These are phyloP conservation scores for Aphanomyces stellatus DNA, from an alignment of 352 stramenopile genomes.

Conservation along the genomic window DNA sequence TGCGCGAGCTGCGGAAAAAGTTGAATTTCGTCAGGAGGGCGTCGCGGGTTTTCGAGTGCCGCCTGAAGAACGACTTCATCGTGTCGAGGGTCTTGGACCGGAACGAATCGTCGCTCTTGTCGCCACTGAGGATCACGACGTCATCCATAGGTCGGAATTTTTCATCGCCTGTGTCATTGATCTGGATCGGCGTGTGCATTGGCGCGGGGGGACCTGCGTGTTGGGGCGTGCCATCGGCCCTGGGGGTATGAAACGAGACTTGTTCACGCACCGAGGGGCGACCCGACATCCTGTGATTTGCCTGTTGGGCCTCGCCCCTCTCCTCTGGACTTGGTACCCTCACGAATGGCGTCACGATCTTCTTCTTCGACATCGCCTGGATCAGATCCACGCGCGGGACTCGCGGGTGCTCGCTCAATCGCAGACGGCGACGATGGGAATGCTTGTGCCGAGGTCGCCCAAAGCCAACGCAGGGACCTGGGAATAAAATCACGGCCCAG, in stretches of 20 bases:
- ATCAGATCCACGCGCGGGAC: neutral
- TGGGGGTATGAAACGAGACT: neutral
- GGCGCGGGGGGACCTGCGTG: neutral
- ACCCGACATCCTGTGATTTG: neutral
- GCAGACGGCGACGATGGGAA: too few species aligned
- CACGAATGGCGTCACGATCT: neutral
- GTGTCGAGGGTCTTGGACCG: neutral
- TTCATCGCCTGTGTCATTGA: too few species aligned
- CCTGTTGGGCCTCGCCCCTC: neutral
- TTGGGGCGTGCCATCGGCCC: neutral
- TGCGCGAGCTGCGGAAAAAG: slow-evolving; percentile 52
- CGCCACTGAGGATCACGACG: neutral
- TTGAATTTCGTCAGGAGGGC: slow-evolving; percentile 37
- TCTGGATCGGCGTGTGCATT: neutral
- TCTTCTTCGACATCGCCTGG: neutral
- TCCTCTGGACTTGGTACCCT: slow-evolving; percentile 1
- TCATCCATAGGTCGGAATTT: neutral
- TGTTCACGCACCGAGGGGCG: neutral
- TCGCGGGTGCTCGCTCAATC: neutral
- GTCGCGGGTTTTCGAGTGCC: neutral
- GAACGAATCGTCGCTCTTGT: neutral
- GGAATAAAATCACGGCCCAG: too few species aligned
- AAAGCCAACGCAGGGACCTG: too few species aligned
- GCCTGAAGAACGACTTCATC: neutral
- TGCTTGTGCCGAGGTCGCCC: too few species aligned